Conservation (phyloP, 2,329 filamentous ascomycete genomes). For the Phialophora expanda region DNA sequence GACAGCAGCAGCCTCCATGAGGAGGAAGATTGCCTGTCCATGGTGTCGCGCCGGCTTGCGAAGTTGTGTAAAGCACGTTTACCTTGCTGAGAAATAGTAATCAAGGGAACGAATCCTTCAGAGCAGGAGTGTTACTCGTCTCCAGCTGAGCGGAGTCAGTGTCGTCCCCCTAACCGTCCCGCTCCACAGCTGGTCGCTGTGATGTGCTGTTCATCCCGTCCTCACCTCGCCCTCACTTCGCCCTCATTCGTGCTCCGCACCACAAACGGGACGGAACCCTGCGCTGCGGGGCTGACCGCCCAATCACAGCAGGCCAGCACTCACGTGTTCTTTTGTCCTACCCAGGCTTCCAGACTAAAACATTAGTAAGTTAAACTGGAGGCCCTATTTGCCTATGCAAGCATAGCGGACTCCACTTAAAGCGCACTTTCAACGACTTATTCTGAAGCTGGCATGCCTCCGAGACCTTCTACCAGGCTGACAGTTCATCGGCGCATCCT, state of each 20-base stretch:
- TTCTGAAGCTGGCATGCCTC: not conserved
- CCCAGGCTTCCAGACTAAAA: not conserved
- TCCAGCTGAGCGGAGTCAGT: not conserved
- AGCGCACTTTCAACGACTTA: not conserved
- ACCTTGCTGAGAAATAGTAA: no score
- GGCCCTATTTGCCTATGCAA: not conserved
- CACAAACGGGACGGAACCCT: not conserved
- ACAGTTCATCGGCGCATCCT: slow-evolving; percentile 10
- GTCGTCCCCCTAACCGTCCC: no score
- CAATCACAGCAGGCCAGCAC: not conserved
- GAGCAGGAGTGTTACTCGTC: not conserved
- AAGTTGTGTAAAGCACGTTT: not conserved
- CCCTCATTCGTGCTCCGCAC: not conserved
- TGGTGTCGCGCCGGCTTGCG: not conserved
- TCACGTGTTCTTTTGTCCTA: slow-evolving; percentile 12
- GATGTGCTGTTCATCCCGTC: not conserved
- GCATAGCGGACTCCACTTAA: not conserved
- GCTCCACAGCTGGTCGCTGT: no score
- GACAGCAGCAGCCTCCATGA: not conserved
- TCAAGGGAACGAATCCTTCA: not conserved
- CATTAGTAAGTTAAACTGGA: not conserved
- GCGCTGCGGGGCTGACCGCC: not conserved
- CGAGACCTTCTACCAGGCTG: slow-evolving; percentile 15
- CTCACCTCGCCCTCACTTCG: not conserved
- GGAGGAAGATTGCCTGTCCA: not conserved